Conservation (phyloP, 2,329 filamentous ascomycete genomes). For the Neonectria faginata region DNA sequence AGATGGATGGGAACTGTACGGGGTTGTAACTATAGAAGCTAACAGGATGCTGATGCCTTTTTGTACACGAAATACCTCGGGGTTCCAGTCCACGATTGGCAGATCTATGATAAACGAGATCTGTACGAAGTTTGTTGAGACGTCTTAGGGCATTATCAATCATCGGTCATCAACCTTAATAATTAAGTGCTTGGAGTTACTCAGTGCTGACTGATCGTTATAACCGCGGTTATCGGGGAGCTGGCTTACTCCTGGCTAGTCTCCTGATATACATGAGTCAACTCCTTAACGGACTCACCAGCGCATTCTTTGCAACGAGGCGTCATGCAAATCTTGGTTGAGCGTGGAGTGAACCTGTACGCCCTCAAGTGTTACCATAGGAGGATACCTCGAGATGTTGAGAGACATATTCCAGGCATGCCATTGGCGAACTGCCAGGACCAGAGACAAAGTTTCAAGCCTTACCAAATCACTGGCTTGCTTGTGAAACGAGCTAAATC, state of each 20-base stretch:
- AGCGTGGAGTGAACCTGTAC: not conserved
- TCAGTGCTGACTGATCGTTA: not conserved
- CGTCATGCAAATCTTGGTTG: not conserved
- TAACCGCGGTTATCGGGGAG: not conserved
- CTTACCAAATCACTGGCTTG: too few relatives aligned
- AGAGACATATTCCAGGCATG: too few relatives aligned
- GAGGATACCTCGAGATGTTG: too few relatives aligned
- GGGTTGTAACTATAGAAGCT: slow-evolving; percentile 46
- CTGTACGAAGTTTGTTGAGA: slow-evolving; percentile 18
- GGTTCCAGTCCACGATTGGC: slow-evolving; percentile 22
- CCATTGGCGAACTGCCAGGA: too few relatives aligned
- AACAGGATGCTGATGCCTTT: slow-evolving; percentile 50
- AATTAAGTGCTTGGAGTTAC: not conserved
- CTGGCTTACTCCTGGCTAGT: too few relatives aligned
- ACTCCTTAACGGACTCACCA: not conserved
- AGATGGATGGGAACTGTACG: slow-evolving; percentile 47
- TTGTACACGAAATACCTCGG: slow-evolving; percentile 40
- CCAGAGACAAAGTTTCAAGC: too few relatives aligned
- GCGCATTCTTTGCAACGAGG: not conserved
- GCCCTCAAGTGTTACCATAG: too few relatives aligned
- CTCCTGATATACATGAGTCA: not conserved
- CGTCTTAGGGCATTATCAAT: not conserved
- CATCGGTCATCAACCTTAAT: not conserved
- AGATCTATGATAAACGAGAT: slow-evolving; percentile 31
- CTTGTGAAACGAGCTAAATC: too few relatives aligned